A percentile compares a stretch with the other conserved stretches of the same genome.
These are phyloP conservation scores for Xerocomellus dryophilus DNA, from an alignment of 768 basidiomycete species.

Conservation along the genomic window DNA sequence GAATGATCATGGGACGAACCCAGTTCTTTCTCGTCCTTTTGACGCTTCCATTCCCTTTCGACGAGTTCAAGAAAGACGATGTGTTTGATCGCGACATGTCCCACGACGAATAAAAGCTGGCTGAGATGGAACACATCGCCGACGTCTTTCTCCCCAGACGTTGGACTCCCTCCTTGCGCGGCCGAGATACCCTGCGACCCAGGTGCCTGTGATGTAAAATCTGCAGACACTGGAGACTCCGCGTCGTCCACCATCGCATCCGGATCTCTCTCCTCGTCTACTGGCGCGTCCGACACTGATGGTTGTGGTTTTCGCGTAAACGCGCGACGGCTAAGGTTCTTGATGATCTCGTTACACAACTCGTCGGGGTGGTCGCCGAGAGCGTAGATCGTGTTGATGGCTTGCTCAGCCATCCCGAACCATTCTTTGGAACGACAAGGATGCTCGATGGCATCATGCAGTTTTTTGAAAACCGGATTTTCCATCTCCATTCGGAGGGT, in stretches of 20 bases:
- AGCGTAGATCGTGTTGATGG: slow-evolving; percentile 92
- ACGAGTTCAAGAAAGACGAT: slow-evolving; percentile 94
- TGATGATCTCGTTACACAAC: slow-evolving; percentile 78
- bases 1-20: slow-evolving; percentile 43
- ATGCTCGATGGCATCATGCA: slow-evolving; percentile 76
- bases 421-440: slow-evolving; percentile 86
- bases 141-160: slow-evolving; percentile 44
- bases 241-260: slow-evolving; percentile 52
- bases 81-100: slow-evolving; percentile 96
- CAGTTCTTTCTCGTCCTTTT: slow-evolving; percentile 84
- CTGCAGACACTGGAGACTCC: slow-evolving; percentile 31
- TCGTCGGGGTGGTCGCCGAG: slow-evolving; percentile 91
- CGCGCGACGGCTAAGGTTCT: slow-evolving; percentile 70
- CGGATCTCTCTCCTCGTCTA: slow-evolving; percentile 35
- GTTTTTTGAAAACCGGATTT: slow-evolving; percentile 76
- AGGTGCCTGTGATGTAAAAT: slow-evolving; percentile 17
- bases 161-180: slow-evolving; percentile 6
- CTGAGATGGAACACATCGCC: slow-evolving; percentile 87
- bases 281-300: not conserved
- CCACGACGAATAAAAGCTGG: slow-evolving; percentile 93
- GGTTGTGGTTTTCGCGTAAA: slow-evolving; percentile 44
- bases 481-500: slow-evolving; percentile 85
- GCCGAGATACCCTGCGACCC: slow-evolving; percentile 18
- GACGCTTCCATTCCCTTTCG: slow-evolving; percentile 93
- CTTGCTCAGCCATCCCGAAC: slow-evolving; percentile 97